Base-by-base conservation (phyloP, 192 early-diverging fungal genomes). In the Coemansia sp. region DNA sequence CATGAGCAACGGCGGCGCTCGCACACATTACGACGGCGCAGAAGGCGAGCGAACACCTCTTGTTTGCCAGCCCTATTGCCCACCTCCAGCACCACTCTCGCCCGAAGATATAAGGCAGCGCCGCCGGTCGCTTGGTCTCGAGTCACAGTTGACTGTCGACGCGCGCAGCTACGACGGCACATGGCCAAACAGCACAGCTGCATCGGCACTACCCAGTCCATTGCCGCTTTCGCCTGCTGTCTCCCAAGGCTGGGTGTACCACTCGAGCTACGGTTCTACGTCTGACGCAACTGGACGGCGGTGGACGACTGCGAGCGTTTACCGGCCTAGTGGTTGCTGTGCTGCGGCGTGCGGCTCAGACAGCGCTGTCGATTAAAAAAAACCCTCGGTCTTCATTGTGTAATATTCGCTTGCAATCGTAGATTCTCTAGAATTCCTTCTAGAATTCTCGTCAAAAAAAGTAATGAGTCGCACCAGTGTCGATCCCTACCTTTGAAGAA, bases 101-200 rank as follows among this genome's bases (percentile, higher is more conserved):
- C 66, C 75, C 33, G 80, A 82, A 38, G 80, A 82, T 55, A 74
- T 82, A 42, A 66, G 43, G 13, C 80, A 77, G 75, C 70, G 80
- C 5, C 72, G 75, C 16, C 68, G 80, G 20, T 82, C 80, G 15
- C 66, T 82, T 42, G 80, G 80, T 16, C 71, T 82, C 38, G 63
- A 54, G 4, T 81, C 79, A 2, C 46, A 42, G 52, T 16, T 67
- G 12, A 74, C 68, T 10, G 47, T 22, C 29, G 77, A 78, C n/a
- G 52, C 20, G 9, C 52, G 52, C 24, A 54, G 52, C 52, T 54
- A 55, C 67, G 27, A 60, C 24, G 55, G 36, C 34, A 27, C 52
- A 27, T 13, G 52, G 20, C 52, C 52, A 11, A 54, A 29, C 41
- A 31, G 63, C 49, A 27, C 52, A 20, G 22, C n/a, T 34, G 64